Base-by-base conservation (phyloP, 2,329 filamentous ascomycete genomes). In the Alternaria postmessia region DNA sequence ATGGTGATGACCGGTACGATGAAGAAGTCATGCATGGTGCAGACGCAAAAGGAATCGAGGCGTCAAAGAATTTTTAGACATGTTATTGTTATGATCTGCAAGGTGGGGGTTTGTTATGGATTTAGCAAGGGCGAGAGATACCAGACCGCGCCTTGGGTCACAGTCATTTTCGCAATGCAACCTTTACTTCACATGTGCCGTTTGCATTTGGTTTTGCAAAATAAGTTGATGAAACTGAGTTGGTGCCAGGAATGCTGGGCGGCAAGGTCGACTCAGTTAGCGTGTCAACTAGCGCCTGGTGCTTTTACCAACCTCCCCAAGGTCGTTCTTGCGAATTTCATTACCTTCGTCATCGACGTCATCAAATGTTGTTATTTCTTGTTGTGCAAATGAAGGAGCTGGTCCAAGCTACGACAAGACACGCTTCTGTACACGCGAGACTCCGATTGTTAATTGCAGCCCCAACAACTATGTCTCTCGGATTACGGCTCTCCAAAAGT, bases 1-100 rank as follows among this genome's bases (percentile, higher is more conserved):
- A 72, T 41, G 66, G 62, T 38, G 72, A 73, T 8, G 69, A 72
- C 7, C 59, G 61, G n/a, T 73, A 73, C 30, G 71, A 75, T 24
- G 71, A 74, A 47, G 73, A 75, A 43, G 57, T 64, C 9, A 64
- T 71, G 67, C 59, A 66, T n/a, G 71, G 63, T 0, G 65, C 54
- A 3, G 59, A 52, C 14, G 66, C 66, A 0, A 71, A 72, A 12
- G 51, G 34, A 4, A 36, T 58, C n/a, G 52, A 61, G 30, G 63
- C 47, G 11, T 34, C 62, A 3, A 67, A 69, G 51, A 54, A 64
- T 14, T 67, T 68, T 41, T 60, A 54, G 34, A 22, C 18, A 11
- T 16, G 7, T 48, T 39, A n/a, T 47, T 22, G 28, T n/a, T 22
- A 30, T 26, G 24, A 1, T 51, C 14, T 16, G 12, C 11, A 16